Evolutionary conservation across 2,329 filamentous ascomycete genomes (phyloP).

Genomic region (Verticillium zaregamsianum): DNA sequence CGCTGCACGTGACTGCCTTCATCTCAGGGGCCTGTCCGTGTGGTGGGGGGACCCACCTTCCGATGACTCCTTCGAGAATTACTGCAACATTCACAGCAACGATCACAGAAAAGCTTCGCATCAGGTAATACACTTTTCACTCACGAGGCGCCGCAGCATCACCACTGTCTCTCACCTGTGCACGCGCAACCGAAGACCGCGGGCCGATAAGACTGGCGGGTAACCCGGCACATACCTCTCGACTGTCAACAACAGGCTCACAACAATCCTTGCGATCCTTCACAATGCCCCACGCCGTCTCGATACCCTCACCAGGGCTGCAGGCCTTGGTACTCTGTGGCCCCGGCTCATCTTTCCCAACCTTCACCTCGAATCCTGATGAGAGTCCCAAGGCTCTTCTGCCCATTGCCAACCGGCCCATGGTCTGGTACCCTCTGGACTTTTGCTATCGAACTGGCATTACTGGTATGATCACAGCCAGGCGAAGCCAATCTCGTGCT

Average conservation of each 20-base stretch:
- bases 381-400: conserved; percentile 79
- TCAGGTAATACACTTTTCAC: background rate
- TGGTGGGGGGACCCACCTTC: background rate
- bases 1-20: background rate
- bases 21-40: background rate
- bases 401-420: conserved; percentile 78
- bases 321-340: conserved; percentile 82
- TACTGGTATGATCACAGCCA: conserved; percentile 51
- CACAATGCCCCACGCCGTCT: conserved; percentile 70
- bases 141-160: background rate
- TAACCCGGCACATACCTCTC: background rate
- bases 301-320: conserved; percentile 70
- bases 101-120: background rate
- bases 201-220: background rate
- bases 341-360: conserved; percentile 75
- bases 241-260: background rate
- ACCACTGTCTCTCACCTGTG: no score
- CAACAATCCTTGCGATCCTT: background rate
- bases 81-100: background rate
- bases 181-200: background rate
- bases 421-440: conserved; percentile 87
- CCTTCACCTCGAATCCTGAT: conserved; percentile 75
- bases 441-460: conserved; percentile 81
- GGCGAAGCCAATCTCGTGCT: background rate
- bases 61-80: background rate